Conservation (phyloP, 1,284 basidiomycete genomes). For the Xanthoconium separans region DNA sequence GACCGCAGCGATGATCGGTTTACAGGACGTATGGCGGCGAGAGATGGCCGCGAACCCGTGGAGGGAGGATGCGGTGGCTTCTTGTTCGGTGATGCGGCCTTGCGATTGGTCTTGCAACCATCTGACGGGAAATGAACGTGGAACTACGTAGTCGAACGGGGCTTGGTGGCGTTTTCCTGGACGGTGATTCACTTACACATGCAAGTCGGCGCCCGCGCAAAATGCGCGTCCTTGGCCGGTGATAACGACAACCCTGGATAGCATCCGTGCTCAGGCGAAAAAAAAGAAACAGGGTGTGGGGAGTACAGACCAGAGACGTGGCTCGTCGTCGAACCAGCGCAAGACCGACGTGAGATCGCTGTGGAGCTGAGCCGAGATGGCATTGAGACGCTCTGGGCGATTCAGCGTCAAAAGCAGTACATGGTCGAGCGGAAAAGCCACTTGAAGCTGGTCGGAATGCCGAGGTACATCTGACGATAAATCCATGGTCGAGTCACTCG, state of each 20-base stretch:
- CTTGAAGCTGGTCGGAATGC: slow-evolving; percentile 55
- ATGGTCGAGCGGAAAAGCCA: slow-evolving; percentile 63
- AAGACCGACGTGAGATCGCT: slow-evolving; percentile 57
- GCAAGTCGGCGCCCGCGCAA: slow-evolving; percentile 81
- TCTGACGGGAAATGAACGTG: slow-evolving; percentile 15
- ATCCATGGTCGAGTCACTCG: slow-evolving; percentile 3
- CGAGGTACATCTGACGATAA: slow-evolving; percentile 31
- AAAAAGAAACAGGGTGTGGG: background rate
- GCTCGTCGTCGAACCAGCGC: slow-evolving; percentile 78
- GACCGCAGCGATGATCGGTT: slow-evolving; percentile 84
- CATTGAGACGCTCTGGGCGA: slow-evolving; percentile 71
- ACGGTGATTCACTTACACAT: slow-evolving; percentile 47
- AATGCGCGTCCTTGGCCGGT: slow-evolving; percentile 78
- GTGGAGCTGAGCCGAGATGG: slow-evolving; percentile 64
- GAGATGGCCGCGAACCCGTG: slow-evolving; percentile 81
- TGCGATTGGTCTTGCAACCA: slow-evolving; percentile 21
- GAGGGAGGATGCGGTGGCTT: slow-evolving; percentile 37
- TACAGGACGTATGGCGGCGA: slow-evolving; percentile 58
- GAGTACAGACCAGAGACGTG: slow-evolving; percentile 65
- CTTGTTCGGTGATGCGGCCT: slow-evolving; percentile 39
- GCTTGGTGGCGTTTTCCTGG: background rate
- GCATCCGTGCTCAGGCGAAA: background rate
- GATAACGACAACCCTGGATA: slow-evolving; percentile 67
- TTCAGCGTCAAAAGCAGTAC: slow-evolving; percentile 75
- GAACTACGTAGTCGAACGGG: background rate